Conservation (phyloP, 73 alveolate species). For the Tetrahymena borealis region DNA sequence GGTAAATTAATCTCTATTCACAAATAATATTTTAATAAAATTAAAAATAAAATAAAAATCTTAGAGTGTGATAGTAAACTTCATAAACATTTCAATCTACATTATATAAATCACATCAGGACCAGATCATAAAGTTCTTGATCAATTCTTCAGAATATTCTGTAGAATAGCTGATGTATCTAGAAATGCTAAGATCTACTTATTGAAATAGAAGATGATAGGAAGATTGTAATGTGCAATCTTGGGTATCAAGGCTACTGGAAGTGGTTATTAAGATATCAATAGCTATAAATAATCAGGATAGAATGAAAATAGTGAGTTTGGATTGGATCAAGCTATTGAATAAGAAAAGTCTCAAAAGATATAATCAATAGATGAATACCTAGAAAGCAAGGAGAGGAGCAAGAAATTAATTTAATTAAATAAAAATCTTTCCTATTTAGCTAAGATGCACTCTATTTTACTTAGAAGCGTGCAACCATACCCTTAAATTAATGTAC, state of each 20-base stretch:
- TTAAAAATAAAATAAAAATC: background rate
- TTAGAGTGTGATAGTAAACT: background rate
- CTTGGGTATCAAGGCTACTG: background rate
- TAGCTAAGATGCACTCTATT: background rate
- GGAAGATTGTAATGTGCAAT: slow-evolving; percentile 17
- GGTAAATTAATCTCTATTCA: background rate
- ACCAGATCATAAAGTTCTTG: background rate
- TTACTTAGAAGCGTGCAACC: background rate
- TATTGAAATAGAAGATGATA: slow-evolving; percentile 2
- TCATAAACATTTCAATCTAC: background rate
- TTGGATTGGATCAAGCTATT: background rate
- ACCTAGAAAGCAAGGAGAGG: background rate
- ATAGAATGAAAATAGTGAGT: background rate
- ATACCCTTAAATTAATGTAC: background rate
- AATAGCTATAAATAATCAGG: background rate
- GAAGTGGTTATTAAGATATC: background rate
- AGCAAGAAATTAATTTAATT: background rate
- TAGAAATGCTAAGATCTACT: background rate
- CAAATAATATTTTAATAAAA: background rate
- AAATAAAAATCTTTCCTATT: background rate
- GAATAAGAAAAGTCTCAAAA: background rate
- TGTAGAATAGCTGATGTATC: background rate
- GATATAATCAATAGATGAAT: background rate
- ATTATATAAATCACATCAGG: background rate
- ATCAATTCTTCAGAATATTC: slow-evolving; percentile 11